Base-by-base conservation (phyloP, 2,329 filamentous ascomycete species). In the Tothia fuscella region DNA sequence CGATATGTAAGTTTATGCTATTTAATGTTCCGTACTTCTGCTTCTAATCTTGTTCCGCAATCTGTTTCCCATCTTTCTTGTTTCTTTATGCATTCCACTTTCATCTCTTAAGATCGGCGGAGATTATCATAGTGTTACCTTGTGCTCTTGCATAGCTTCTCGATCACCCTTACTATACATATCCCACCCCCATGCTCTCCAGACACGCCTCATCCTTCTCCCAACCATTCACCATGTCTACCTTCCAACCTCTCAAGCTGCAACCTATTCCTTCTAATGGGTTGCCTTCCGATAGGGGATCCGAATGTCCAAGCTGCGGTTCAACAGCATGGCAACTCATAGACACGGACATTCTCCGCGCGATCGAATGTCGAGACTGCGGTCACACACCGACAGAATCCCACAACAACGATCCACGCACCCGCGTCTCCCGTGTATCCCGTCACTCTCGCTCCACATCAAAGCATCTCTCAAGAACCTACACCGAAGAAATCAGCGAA, bases 331-430 rank as follows among this genome's bases (percentile, higher is more conserved):
- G 26, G 38, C 25, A 31, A 21, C 25, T 31, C 13, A 24, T 40
- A 17, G 38, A 40, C 12, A 16, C 22, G 10, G 6, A n/a, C 7
- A 28, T 12, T 19, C n/a, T 32, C 17, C 29, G 31, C 16, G 38
- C 38, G 20, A n/a, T 40, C n/a, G 25, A 40, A 28, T 40, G 38
- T 24, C 26, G 38, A 12, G 16, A 9, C 28, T 22, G 38, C 25
- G 38, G 38, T 6, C 25, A 40, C 17, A 40, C n/a, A 16, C 38
- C 16, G 6, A 26, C 38, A 14, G 38, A 40, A 17, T 29, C 10
- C 26, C 10, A n/a, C n/a, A n/a, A n/a, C n/a, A n/a, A n/a, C n/a
- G n/a, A n/a, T n/a, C n/a, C n/a, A 16, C 21, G 19, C 35, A 16
- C 12, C 28, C 13, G 10, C 20, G n/a, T 17, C 22, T 21, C 21